phyloP scores from a whole-genome alignment of 2,329 filamentous ascomycete genomes.

The Orbilia oligospora region DNA sequence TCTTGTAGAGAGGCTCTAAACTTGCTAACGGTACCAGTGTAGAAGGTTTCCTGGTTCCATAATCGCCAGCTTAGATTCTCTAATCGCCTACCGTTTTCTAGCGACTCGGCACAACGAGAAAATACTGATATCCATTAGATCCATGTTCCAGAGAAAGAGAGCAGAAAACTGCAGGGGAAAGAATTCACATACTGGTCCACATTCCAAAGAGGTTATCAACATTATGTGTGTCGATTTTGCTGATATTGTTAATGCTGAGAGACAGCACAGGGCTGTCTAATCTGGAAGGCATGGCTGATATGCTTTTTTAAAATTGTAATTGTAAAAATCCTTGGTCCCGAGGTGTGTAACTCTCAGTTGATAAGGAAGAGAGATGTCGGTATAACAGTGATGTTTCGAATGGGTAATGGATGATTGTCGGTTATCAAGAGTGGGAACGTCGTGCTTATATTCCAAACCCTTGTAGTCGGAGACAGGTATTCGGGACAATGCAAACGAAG shows the following conservation, averaged over 20 bases:
- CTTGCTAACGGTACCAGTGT: slow-evolving; percentile 66
- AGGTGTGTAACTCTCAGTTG: slow-evolving; percentile 10
- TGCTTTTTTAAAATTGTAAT: slow-evolving; percentile 36
- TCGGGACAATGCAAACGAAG: slow-evolving; percentile 57
- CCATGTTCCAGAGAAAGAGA: slow-evolving; percentile 4
- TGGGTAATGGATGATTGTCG: slow-evolving; percentile 28
- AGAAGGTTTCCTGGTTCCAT: slow-evolving; percentile 94
- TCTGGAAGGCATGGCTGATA: slow-evolving; percentile 81
- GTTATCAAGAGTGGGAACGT: slow-evolving; percentile 58
- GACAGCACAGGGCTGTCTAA: slow-evolving; percentile 89
- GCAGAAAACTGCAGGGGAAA: not conserved
- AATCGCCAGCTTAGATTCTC: slow-evolving; percentile 97
- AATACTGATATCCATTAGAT: slow-evolving; percentile 75
- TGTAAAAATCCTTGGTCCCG: slow-evolving; percentile 31
- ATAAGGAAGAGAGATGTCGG: slow-evolving; percentile 14
- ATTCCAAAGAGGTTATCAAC: slow-evolving; percentile 95
- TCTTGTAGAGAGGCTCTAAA: slow-evolving; percentile 44
- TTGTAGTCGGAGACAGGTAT: slow-evolving; percentile 58
- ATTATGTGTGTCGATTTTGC: slow-evolving; percentile 93
- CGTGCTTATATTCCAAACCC: slow-evolving; percentile 58
- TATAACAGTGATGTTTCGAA: slow-evolving; percentile 9
- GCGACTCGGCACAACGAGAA: slow-evolving; percentile 91
- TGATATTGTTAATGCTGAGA: slow-evolving; percentile 90
- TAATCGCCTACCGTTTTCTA: slow-evolving; percentile 90
- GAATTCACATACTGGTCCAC: slow-evolving; percentile 84